Conservation (phyloP, 495 filamentous ascomycete species). For the Aspergillus incahuasiensis region DNA sequence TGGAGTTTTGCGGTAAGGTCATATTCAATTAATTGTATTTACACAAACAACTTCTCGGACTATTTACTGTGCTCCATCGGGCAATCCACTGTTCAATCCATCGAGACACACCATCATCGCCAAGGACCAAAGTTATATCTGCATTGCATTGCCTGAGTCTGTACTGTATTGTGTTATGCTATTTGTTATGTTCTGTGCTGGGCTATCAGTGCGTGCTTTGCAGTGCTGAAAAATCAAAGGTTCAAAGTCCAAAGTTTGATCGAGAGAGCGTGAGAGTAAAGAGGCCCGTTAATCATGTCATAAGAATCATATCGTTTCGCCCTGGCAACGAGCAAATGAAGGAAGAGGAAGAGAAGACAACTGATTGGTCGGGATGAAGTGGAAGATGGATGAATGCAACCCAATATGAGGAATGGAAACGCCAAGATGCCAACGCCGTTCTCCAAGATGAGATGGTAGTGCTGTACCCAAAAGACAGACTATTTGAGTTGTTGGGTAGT, state of each 20-base stretch:
- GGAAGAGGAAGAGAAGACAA: slow-evolving; percentile 11
- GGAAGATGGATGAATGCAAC: background rate
- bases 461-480: slow-evolving; percentile 22
- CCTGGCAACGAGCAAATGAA: slow-evolving; percentile 18
- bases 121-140: background rate
- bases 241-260: background rate
- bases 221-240: background rate
- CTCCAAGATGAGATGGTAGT: slow-evolving; percentile 5
- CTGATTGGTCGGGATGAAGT: no score
- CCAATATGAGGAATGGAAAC: slow-evolving; percentile 20
- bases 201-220: background rate
- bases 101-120: no score
- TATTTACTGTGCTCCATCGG: no score
- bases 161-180: background rate
- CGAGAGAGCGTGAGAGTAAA: slow-evolving; percentile 11
- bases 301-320: slow-evolving; percentile 31
- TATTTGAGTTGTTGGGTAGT: slow-evolving; percentile 6
- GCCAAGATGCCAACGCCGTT: slow-evolving; percentile 37
- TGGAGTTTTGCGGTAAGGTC: no score
- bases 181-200: background rate
- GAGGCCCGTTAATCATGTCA: slow-evolving; percentile 28
- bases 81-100: no score
- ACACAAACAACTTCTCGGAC: background rate
- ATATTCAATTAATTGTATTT: background rate
- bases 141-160: background rate